Conservation (phyloP, 176 grass and related monocot genomes). For the Zoysia pacifica region DNA sequence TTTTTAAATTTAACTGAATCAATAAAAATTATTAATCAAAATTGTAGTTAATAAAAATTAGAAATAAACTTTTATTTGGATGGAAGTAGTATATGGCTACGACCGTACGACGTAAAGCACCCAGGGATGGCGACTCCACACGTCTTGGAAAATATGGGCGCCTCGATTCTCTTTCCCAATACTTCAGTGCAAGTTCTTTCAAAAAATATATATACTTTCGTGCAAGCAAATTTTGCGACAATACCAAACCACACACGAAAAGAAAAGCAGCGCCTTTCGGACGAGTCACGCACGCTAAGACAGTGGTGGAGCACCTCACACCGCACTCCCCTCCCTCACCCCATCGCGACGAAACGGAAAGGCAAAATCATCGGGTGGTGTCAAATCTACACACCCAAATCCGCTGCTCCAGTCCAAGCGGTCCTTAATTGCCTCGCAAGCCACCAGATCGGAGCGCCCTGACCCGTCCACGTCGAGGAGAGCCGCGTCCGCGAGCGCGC, state of each 20-base stretch:
- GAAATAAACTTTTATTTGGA: too few relatives aligned
- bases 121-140: not conserved
- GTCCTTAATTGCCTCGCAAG: slow-evolving; percentile 14
- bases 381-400: slow-evolving; percentile 14
- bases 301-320: not conserved
- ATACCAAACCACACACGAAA: not conserved
- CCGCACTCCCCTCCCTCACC: not conserved
- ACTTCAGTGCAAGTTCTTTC: too few relatives aligned
- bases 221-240: not conserved
- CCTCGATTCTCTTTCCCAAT: not conserved
- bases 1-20: too few relatives aligned
- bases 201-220: not conserved
- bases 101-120: not conserved
- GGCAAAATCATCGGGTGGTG: slow-evolving; percentile 6
- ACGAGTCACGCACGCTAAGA: slow-evolving; percentile 15
- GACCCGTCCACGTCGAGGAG: not conserved
- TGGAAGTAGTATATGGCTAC: not conserved
- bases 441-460: not conserved
- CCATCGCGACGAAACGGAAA: not conserved
- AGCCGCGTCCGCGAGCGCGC: not conserved
- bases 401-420: slow-evolving; percentile 22
- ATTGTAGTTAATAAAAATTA: too few relatives aligned
- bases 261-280: slow-evolving; percentile 9
- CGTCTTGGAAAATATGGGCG: not conserved
- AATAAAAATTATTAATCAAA: too few relatives aligned